Evolutionary conservation across 345 rosid genomes (phyloP).

Genomic region (Arabidopsis thaliana): TAIR10.1 NC_003070.9:9038001-9038500

Average conservation of each 20-base stretch:
- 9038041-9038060: conserved; percentile 59
- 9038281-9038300: background rate
- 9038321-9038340: conserved; percentile 4
- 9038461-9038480: conserved; percentile 6
- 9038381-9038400: conserved; percentile 5
- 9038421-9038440: conserved; percentile 22
- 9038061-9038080: conserved; percentile 67
- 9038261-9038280: background rate
- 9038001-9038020: conserved; percentile 83
- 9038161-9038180: conserved; percentile 60
- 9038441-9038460: conserved; percentile 1
- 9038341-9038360: conserved; percentile 17
- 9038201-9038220: conserved; percentile 57
- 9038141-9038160: conserved; percentile 70
- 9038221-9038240: conserved; percentile 36
- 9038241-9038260: conserved; percentile 24
- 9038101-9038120: conserved; percentile 90
- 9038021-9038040: conserved; percentile 82
- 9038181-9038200: conserved; percentile 79
- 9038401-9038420: background rate
- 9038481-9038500: conserved; percentile 15
- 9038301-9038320: conserved; percentile 32
- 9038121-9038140: conserved; percentile 81
- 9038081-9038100: conserved; percentile 63
- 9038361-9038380: conserved; percentile 13